Evolutionary conservation across 129 eudicot genomes (phyloP).

Genomic region (Tanacetum coccineum): DNA sequence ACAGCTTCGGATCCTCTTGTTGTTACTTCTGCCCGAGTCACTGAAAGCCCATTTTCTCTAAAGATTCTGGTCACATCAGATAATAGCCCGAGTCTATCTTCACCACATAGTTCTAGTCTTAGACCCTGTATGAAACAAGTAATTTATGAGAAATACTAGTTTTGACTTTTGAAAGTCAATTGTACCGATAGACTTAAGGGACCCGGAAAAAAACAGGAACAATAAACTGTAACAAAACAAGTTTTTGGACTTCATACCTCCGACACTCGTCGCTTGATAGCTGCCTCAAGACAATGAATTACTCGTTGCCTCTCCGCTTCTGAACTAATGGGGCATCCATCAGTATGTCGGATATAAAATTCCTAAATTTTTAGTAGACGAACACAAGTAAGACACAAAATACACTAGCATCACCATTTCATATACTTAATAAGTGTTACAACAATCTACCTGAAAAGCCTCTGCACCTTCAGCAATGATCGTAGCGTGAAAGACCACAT

Average conservation of each 20-base stretch:
- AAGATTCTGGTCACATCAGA: slow-evolving; percentile 81
- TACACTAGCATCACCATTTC: background rate
- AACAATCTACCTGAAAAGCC: slow-evolving; percentile 54
- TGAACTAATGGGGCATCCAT: slow-evolving; percentile 75
- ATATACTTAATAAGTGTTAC: background rate
- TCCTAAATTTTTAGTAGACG: slow-evolving; percentile 37
- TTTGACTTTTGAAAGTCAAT: background rate
- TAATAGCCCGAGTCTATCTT: slow-evolving; percentile 66
- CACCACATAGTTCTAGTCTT: slow-evolving; percentile 66
- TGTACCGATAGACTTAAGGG: background rate
- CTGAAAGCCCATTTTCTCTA: slow-evolving; percentile 78
- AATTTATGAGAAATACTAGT: background rate
- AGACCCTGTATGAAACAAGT: slow-evolving; percentile 46
- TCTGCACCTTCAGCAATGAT: slow-evolving; percentile 42
- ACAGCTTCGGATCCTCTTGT: slow-evolving; percentile 69
- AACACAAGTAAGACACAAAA: background rate
- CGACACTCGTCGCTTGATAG: slow-evolving; percentile 64
- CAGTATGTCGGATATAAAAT: slow-evolving; percentile 69
- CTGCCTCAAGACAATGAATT: slow-evolving; percentile 77
- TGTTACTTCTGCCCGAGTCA: slow-evolving; percentile 77
- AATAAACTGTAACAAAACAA: background rate
- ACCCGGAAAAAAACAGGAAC: background rate
- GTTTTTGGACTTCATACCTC: slow-evolving; percentile 41
- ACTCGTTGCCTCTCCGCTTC: slow-evolving; percentile 88
- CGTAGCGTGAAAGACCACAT: slow-evolving; percentile 69